phyloP scores from a whole-genome alignment of 768 basidiomycete genomes.

The Tremella mesenterica region DNA sequence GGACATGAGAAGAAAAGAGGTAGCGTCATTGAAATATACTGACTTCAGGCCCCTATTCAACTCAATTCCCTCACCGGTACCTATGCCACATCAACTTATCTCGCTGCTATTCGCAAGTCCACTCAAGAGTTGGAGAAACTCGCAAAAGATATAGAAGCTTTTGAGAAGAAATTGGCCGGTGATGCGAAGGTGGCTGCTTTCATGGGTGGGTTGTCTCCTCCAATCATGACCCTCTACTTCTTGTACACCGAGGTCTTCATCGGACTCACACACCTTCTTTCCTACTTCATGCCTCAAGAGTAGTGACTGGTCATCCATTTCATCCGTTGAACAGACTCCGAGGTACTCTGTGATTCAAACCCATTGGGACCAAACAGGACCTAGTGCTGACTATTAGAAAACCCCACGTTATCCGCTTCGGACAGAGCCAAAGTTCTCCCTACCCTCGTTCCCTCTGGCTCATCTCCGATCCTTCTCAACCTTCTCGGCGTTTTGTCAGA shows the following conservation, averaged over 20 bases:
- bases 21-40: neutral
- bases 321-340: too few species aligned
- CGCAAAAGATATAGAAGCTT: slow-evolving; percentile 66
- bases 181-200: slow-evolving; percentile 61
- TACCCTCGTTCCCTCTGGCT: slow-evolving; percentile 52
- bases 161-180: slow-evolving; percentile 62
- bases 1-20: neutral
- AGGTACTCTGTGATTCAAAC: neutral
- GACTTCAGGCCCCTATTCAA: slow-evolving; percentile 39
- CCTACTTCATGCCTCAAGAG: neutral
- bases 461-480: slow-evolving; percentile 71
- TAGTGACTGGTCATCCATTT: too few species aligned
- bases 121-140: slow-evolving; percentile 74
- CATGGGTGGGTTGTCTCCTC: slow-evolving; percentile 48
- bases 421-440: slow-evolving; percentile 66
- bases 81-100: slow-evolving; percentile 44
- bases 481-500: slow-evolving; percentile 80
- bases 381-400: slow-evolving; percentile 45
- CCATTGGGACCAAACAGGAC: too few species aligned
- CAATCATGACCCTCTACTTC: neutral
- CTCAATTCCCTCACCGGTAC: slow-evolving; percentile 45
- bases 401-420: slow-evolving; percentile 78
- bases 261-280: too few species aligned
- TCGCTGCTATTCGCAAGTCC: slow-evolving; percentile 59
- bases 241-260: neutral